Evolutionary conservation across 768 basidiomycete species (phyloP).

Genomic region (Naganishia friedmannii): DNA sequence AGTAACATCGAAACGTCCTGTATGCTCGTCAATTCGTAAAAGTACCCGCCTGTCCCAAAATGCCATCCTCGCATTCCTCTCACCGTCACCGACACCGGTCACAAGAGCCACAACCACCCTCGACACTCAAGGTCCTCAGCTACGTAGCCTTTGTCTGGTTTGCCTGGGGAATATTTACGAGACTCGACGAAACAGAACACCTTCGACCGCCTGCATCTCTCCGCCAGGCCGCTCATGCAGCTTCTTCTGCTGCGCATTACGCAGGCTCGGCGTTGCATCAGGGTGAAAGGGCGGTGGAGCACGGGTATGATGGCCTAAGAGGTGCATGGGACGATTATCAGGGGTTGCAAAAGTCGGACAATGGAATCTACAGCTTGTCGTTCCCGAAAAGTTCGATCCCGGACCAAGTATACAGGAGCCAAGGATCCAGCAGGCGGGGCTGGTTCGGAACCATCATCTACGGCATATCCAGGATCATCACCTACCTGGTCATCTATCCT

Average conservation of each 20-base stretch:
- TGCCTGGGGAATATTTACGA: conserved; percentile 17
- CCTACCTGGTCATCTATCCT: conserved; percentile 21
- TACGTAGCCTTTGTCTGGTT: conserved; percentile 17
- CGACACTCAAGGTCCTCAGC: conserved; percentile 11
- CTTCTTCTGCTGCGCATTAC: conserved; percentile 2
- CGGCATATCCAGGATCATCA: not conserved
- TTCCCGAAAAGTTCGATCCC: conserved; percentile 5
- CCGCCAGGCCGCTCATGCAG: conserved; percentile 3
- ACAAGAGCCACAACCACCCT: not conserved
- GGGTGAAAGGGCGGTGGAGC: conserved; percentile 8
- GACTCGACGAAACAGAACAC: conserved; percentile 16
- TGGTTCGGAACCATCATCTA: conserved; percentile 9
- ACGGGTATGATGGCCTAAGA: conserved; percentile 6
- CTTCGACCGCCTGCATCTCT: conserved; percentile 5
- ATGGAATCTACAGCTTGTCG: conserved; percentile 9
- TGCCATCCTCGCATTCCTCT: not conserved
- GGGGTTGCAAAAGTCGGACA: conserved; percentile 9
- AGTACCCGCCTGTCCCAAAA: not conserved
- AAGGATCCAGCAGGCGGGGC: not conserved
- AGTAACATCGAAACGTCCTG: too few relatives aligned
- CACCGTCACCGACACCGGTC: conserved; percentile 14
- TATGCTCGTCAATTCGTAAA: too few relatives aligned
- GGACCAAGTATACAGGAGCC: not conserved
- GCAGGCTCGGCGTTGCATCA: not conserved
- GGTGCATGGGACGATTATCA: conserved; percentile 19